These are phyloP conservation scores for Eleusine coracana DNA, from an alignment of 176 grass and related monocot species.

Conservation along the genomic window DNA sequence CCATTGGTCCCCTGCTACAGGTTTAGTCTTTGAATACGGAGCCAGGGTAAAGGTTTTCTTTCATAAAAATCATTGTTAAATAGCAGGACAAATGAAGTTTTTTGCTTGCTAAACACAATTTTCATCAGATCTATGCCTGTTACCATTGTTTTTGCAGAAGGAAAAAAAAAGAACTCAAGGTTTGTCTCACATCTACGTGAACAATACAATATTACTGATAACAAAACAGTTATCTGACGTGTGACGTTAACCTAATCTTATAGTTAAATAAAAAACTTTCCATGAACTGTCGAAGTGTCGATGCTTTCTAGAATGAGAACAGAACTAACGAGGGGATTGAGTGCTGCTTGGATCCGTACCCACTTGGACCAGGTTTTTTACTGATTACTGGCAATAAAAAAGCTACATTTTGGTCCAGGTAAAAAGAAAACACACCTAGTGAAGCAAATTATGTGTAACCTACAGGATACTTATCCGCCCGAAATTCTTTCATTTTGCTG, in stretches of 20 bases:
- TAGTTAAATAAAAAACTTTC: not conserved
- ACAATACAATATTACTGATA: not conserved
- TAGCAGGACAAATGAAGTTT: not conserved
- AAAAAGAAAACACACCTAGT: not conserved
- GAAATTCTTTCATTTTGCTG: not conserved
- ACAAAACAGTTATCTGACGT: not conserved
- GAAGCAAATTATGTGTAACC: not conserved
- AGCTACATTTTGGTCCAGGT: not conserved
- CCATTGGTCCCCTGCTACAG: slow-evolving; percentile 24
- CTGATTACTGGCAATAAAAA: not conserved
- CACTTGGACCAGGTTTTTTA: not conserved
- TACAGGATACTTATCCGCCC: not conserved
- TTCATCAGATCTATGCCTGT: slow-evolving; percentile 22
- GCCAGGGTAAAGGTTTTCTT: not conserved
- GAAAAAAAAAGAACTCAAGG: not conserved
- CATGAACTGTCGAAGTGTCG: not conserved
- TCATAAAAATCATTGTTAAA: slow-evolving; percentile 3
- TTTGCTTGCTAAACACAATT: not conserved
- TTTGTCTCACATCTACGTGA: not conserved
- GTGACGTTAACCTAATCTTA: not conserved
- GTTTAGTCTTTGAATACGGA: not conserved
- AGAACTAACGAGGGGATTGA: not conserved
- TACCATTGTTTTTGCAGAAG: not conserved
- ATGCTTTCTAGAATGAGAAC: not conserved
- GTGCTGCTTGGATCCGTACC: slow-evolving; percentile 15